phyloP scores from a whole-genome alignment of 2,329 filamentous ascomycete species.

The Xylariomycetidae sp. region DNA sequence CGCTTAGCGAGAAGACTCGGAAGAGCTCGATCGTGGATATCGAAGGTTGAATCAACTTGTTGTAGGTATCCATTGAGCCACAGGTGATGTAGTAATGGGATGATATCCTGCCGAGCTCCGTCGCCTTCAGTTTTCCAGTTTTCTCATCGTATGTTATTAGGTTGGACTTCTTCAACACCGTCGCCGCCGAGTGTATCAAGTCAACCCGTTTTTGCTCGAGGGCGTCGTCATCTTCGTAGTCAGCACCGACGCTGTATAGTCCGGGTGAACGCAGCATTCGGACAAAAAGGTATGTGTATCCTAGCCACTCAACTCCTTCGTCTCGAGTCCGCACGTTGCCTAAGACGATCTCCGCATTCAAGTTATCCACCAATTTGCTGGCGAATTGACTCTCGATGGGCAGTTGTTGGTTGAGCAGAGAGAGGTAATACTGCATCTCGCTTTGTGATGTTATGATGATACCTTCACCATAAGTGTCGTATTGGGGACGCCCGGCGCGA shows the following conservation, averaged over 20 bases:
- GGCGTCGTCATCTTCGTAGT: constrained; percentile 88
- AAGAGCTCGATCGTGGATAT: constrained; percentile 95
- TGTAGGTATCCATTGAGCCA: constrained; percentile 95
- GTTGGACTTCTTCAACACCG: constrained; percentile 78
- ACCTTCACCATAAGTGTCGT: constrained; percentile 94
- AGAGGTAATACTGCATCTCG: constrained; percentile 96
- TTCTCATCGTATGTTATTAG: constrained; percentile 95
- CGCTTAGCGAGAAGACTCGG: constrained; percentile 90
- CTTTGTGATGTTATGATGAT: constrained; percentile 96
- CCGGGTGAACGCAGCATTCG: constrained; percentile 95
- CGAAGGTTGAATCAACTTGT: constrained; percentile 86
- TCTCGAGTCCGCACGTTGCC: constrained; percentile 88
- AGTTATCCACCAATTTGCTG: constrained; percentile 86
- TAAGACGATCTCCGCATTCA: constrained; percentile 93
- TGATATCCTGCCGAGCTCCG: constrained; percentile 89
- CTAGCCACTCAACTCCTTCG: constrained; percentile 97
- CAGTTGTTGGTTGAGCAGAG: constrained; percentile 90
- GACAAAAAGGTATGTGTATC: constrained; percentile 96
- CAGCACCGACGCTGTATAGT: constrained; percentile 89
- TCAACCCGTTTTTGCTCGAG: constrained; percentile 98
- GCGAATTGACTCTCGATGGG: constrained; percentile 97
- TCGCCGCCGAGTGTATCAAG: constrained; percentile 87
- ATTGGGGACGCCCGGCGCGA: constrained; percentile 92
- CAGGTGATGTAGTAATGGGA: constrained; percentile 99
- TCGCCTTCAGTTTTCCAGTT: constrained; percentile 79